Conservation (phyloP, 257 asterid genomes). For the Primulina tabacum region DNA sequence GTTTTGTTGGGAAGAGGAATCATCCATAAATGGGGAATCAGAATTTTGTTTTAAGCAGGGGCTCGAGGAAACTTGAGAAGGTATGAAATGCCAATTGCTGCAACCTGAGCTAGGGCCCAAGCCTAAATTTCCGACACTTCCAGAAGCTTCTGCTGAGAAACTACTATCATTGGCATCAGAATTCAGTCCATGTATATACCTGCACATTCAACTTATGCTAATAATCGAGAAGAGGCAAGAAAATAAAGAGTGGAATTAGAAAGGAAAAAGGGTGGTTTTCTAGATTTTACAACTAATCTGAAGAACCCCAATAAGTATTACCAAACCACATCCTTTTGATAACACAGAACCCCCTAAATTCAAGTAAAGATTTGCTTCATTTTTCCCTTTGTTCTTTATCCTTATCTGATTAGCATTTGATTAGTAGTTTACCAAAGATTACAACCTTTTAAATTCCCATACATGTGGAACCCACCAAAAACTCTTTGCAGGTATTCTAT, state of each 20-base stretch:
- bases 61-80: constrained; percentile 61
- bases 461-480: neutral
- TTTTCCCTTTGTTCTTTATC: neutral
- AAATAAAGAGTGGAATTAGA: neutral
- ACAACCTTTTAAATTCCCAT: neutral
- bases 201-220: constrained; percentile 26
- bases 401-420: neutral
- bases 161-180: constrained; percentile 43
- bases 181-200: constrained; percentile 62
- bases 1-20: constrained; percentile 44
- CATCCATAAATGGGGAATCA: constrained; percentile 42
- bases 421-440: too few species aligned
- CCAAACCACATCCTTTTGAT: neutral
- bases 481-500: neutral
- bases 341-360: neutral
- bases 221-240: neutral
- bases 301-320: neutral
- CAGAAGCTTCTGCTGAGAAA: constrained; percentile 60
- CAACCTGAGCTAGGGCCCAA: constrained; percentile 49
- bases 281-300: neutral
- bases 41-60: constrained; percentile 48
- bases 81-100: constrained; percentile 59
- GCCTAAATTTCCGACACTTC: constrained; percentile 30
- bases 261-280: neutral
- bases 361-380: neutral